These are phyloP conservation scores for Dothistroma septosporum DNA, from an alignment of 2,329 filamentous ascomycete species.

Conservation along the genomic window DNA sequence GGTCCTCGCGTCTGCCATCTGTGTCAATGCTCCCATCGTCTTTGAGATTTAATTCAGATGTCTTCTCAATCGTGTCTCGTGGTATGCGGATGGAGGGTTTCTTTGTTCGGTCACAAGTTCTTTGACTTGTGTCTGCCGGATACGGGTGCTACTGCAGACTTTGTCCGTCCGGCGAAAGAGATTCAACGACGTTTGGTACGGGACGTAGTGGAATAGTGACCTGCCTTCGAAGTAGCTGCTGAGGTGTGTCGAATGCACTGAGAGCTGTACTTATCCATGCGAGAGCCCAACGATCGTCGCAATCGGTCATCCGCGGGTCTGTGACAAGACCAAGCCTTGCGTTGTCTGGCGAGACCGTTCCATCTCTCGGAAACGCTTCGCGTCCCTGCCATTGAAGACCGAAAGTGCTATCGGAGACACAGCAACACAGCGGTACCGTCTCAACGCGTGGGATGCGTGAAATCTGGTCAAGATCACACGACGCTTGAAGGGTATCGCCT, in stretches of 20 bases:
- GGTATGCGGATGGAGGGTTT: background rate
- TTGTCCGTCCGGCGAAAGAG: no score
- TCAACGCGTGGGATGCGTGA: no score
- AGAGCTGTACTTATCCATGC: background rate
- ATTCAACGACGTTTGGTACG: no score
- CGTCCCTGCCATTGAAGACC: no score
- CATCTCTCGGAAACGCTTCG: no score
- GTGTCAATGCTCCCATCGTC: background rate
- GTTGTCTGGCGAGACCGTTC: background rate
- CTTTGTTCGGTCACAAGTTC: background rate
- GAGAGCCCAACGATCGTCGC: background rate
- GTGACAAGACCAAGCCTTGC: background rate
- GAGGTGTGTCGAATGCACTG: background rate
- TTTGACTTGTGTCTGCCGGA: background rate
- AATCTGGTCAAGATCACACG: no score
- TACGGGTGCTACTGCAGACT: background rate
- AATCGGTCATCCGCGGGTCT: background rate
- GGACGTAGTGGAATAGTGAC: background rate
- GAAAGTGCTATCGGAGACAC: no score
- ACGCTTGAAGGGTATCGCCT: no score
- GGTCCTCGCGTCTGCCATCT: background rate
- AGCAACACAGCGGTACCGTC: no score
- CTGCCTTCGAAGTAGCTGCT: background rate
- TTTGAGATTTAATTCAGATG: no score
- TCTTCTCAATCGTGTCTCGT: background rate